These are phyloP conservation scores for Citrullus mucosospermus DNA, from an alignment of 306 rosid genomes.

Conservation along the genomic window DNA sequence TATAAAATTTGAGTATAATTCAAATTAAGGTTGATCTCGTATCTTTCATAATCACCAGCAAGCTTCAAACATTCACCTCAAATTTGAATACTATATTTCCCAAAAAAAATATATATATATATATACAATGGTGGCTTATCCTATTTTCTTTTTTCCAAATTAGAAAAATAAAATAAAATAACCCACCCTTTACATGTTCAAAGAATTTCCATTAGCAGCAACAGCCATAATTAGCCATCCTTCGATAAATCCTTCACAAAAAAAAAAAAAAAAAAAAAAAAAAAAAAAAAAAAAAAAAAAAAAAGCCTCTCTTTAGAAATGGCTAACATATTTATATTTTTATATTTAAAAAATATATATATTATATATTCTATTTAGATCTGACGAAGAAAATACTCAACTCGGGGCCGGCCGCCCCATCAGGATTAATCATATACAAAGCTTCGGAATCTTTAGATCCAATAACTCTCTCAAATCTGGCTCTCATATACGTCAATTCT, in stretches of 20 bases:
- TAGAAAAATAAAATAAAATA: not conserved
- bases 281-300: not conserved
- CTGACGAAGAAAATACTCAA: constrained; percentile 83
- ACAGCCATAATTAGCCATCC: not conserved
- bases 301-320: not conserved
- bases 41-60: too few relatives aligned
- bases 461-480: constrained; percentile 70
- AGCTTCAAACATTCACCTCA: not conserved
- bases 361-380: constrained; percentile 21
- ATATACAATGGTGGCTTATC: not conserved
- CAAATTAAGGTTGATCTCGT: too few relatives aligned
- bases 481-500: constrained; percentile 78
- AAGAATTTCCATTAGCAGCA: not conserved
- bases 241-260: not conserved
- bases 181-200: not conserved
- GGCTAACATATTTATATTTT: not conserved
- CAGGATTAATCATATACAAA: constrained; percentile 83
- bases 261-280: too few relatives aligned
- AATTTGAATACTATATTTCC: not conserved
- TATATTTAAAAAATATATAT: not conserved
- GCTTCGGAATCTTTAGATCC: constrained; percentile 89
- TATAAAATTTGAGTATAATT: too few relatives aligned
- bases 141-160: not conserved
- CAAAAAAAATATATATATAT: too few relatives aligned
- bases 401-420: constrained; percentile 65